These are phyloP conservation scores for Ophioceras dolichostomum DNA, from an alignment of 2,329 filamentous ascomycete genomes.

Conservation along the genomic window DNA sequence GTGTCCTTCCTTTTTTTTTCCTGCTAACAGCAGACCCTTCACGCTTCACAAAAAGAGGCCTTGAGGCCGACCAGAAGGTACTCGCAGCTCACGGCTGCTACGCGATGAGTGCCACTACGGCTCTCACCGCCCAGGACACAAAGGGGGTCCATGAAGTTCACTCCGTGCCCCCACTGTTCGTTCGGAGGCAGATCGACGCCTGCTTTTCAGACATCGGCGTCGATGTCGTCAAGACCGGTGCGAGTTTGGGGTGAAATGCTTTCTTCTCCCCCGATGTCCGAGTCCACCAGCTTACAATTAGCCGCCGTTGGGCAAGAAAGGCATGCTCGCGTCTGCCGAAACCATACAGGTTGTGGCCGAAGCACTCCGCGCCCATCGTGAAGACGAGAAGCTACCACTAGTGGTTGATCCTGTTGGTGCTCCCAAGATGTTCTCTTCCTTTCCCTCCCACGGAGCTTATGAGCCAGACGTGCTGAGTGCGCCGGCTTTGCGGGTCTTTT, in stretches of 20 bases:
- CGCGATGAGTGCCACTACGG: conserved; percentile 91
- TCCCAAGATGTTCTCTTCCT: too few species aligned
- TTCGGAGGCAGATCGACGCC: conserved; percentile 74
- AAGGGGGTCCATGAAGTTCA: conserved; percentile 73
- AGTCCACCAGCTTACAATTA: too few species aligned
- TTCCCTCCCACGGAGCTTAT: too few species aligned
- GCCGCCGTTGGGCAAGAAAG: too few species aligned
- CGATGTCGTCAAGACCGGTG: conserved; percentile 88
- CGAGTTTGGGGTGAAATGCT: conserved; percentile 7
- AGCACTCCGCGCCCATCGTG: conserved; percentile 43
- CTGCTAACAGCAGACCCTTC: not conserved
- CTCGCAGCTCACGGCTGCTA: conserved; percentile 88
- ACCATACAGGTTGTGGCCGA: conserved; percentile 59
- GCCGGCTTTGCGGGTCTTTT: too few species aligned
- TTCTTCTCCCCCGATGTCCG: too few species aligned
- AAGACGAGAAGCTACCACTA: conserved; percentile 31
- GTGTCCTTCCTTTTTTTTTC: not conserved
- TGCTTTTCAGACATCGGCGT: conserved; percentile 74
- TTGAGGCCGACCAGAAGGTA: conserved; percentile 94
- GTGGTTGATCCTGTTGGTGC: conserved; percentile 63
- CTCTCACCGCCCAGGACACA: conserved; percentile 93
- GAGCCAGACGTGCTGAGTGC: too few species aligned
- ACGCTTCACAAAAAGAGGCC: conserved; percentile 44
- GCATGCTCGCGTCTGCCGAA: conserved; percentile 68
- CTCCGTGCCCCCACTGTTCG: conserved; percentile 63